These are phyloP conservation scores for Rhodotorula sp. DNA, from an alignment of 1,284 basidiomycete genomes.

Conservation along the genomic window DNA sequence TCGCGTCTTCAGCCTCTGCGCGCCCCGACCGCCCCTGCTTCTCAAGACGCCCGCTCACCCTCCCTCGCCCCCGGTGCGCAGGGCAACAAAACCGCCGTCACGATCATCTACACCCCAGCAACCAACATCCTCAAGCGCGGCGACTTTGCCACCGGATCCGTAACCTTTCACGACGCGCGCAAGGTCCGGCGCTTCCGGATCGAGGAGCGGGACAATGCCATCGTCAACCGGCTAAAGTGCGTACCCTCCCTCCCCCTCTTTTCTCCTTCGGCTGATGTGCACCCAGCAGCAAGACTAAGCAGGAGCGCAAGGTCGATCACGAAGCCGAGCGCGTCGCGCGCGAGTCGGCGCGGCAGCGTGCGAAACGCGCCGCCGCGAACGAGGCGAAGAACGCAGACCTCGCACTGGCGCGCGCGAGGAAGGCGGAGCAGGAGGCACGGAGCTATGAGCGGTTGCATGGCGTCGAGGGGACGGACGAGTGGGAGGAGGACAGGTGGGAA, in stretches of 20 bases:
- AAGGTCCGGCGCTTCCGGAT: constrained; percentile 68
- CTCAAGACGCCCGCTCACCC: neutral
- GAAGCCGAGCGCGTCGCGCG: constrained; percentile 62
- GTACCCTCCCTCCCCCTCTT: neutral
- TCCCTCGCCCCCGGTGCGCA: neutral
- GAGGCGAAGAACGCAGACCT: constrained; percentile 70
- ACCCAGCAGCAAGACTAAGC: constrained; percentile 63
- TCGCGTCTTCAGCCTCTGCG: neutral
- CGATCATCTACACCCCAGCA: constrained; percentile 81
- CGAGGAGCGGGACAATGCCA: constrained; percentile 76
- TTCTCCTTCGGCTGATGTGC: neutral
- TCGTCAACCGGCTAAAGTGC: constrained; percentile 81
- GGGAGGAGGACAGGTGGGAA: constrained; percentile 32
- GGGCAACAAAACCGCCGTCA: constrained; percentile 66
- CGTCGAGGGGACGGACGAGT: constrained; percentile 51
- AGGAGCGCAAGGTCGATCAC: constrained; percentile 21
- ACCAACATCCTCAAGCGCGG: constrained; percentile 74
- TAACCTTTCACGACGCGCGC: constrained; percentile 90
- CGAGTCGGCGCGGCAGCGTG: constrained; percentile 70
- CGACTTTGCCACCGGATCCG: constrained; percentile 93
- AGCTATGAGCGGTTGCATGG: constrained; percentile 16
- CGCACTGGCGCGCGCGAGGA: constrained; percentile 65
- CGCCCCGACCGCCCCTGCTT: too few relatives aligned
- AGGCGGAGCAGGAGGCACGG: constrained; percentile 67
- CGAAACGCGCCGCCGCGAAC: constrained; percentile 65